phyloP scores from a whole-genome alignment of 768 basidiomycete species.

The Mycena belliarum region DNA sequence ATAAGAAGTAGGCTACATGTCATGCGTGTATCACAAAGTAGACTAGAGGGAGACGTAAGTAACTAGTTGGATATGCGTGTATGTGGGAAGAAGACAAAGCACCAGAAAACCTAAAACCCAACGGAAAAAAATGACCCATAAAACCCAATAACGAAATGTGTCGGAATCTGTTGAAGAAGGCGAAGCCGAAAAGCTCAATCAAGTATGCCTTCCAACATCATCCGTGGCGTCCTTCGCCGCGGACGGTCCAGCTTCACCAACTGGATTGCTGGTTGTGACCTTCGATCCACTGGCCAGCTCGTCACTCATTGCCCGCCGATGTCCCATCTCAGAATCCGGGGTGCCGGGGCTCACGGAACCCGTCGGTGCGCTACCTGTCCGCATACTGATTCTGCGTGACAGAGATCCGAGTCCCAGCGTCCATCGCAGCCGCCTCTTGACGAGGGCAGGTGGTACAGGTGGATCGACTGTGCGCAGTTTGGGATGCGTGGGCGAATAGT shows the following conservation, averaged over 20 bases:
- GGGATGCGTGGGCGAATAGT: constrained; percentile 21
- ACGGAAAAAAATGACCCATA: background rate
- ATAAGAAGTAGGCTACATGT: background rate
- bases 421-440: constrained; percentile 20
- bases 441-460: constrained; percentile 18
- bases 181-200: background rate
- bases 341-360: background rate
- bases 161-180: background rate
- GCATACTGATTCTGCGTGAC: constrained; percentile 15
- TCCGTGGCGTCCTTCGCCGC: background rate
- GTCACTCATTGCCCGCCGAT: constrained; percentile 6
- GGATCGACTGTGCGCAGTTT: constrained; percentile 21
- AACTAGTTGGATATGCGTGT: background rate
- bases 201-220: constrained; percentile 7
- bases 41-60: background rate
- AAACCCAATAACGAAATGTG: background rate
- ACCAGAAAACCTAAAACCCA: constrained; percentile 11
- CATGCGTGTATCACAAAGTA: constrained; percentile 9
- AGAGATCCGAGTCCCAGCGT: constrained; percentile 12
- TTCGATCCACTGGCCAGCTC: background rate
- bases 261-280: background rate
- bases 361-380: constrained; percentile 5
- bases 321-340: background rate
- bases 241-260: background rate
- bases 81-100: background rate